Evolutionary conservation across 192 early-diverging fungal species (phyloP).

Genomic region (Coemansia sp.): DNA sequence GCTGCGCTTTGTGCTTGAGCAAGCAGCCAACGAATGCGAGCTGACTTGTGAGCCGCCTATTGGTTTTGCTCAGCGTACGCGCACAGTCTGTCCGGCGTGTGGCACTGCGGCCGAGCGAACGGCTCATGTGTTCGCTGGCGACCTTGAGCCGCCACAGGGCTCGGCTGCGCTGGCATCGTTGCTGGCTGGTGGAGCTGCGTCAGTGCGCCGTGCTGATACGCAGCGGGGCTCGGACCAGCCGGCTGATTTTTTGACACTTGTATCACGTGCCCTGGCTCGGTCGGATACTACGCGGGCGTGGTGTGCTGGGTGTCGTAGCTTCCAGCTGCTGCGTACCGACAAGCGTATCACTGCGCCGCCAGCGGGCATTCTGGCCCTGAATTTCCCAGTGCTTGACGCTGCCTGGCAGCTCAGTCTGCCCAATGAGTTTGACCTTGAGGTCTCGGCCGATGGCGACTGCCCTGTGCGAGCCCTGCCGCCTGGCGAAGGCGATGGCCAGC

Average conservation of each 20-base stretch:
- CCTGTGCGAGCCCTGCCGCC: slow-evolving; percentile 16
- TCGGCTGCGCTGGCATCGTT: slow-evolving; percentile 34
- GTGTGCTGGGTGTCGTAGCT: slow-evolving; percentile 84
- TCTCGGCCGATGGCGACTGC: neutral
- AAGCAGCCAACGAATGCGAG: slow-evolving; percentile 75
- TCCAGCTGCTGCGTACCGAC: slow-evolving; percentile 77
- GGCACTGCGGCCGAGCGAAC: slow-evolving; percentile 62
- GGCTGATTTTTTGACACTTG: slow-evolving; percentile 30
- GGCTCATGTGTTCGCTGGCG: slow-evolving; percentile 80
- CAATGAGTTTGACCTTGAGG: neutral
- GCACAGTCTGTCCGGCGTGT: slow-evolving; percentile 70
- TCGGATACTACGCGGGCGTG: slow-evolving; percentile 66
- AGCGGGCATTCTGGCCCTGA: slow-evolving; percentile 72
- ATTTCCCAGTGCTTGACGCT: slow-evolving; percentile 62
- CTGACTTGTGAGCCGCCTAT: slow-evolving; percentile 24
- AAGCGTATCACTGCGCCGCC: slow-evolving; percentile 73
- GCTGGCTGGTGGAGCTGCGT: slow-evolving; percentile 50
- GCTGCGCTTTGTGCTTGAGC: slow-evolving; percentile 90
- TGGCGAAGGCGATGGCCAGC: neutral
- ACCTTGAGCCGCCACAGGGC: slow-evolving; percentile 76
- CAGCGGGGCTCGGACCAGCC: slow-evolving; percentile 10
- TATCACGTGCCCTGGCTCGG: slow-evolving; percentile 23
- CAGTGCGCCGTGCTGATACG: slow-evolving; percentile 39
- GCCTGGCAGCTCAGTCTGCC: neutral
- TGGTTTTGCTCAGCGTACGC: slow-evolving; percentile 38